phyloP scores from a whole-genome alignment of 2,329 filamentous ascomycete genomes.

The Graphium sp. region DNA sequence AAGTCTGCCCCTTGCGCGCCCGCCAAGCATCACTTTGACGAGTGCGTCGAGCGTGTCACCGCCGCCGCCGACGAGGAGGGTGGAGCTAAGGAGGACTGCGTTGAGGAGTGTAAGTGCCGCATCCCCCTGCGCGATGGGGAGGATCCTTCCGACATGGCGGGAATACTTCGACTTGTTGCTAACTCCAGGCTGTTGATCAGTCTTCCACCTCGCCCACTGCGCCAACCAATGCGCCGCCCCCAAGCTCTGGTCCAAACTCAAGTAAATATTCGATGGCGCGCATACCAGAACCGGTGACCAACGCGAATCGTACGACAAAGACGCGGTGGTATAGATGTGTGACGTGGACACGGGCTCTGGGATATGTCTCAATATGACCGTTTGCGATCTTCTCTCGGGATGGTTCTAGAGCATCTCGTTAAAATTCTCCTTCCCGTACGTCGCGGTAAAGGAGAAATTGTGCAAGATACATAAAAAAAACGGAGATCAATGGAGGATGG shows the following conservation, averaged over 20 bases:
- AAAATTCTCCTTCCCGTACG: too few species aligned
- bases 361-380: too few species aligned
- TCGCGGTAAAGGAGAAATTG: too few species aligned
- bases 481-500: too few species aligned
- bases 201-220: constrained; percentile 98
- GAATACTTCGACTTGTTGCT: constrained; percentile 5
- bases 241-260: constrained; percentile 86
- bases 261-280: too few species aligned
- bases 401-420: too few species aligned
- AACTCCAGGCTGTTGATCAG: constrained; percentile 24
- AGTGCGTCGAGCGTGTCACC: constrained; percentile 91
- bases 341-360: too few species aligned
- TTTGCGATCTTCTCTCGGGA: too few species aligned
- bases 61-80: constrained; percentile 46
- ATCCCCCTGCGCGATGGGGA: background rate
- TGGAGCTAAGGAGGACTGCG: constrained; percentile 78
- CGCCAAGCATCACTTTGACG: constrained; percentile 94
- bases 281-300: too few species aligned
- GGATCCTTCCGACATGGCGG: background rate
- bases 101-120: constrained; percentile 82
- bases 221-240: constrained; percentile 83
- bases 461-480: too few species aligned
- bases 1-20: constrained; percentile 72
- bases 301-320: too few species aligned
- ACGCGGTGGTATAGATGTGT: too few species aligned